Base-by-base conservation (phyloP, 805 yeast species). In the Isabelozyma gotoi region DNA sequence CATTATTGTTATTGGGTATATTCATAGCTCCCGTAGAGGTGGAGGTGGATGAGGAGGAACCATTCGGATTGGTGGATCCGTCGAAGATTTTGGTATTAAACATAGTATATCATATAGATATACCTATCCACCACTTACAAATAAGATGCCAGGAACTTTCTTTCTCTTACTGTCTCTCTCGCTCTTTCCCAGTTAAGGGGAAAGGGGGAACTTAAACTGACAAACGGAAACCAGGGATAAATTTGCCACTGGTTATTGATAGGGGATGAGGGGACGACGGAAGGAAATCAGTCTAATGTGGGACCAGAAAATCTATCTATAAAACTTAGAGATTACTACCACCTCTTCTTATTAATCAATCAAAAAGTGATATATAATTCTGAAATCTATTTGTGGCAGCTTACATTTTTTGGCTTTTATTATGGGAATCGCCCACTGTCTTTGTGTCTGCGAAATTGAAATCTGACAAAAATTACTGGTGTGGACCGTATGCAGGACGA, bases 81-180 rank as follows among this genome's bases (percentile, higher is more conserved):
- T 71, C 76, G 52, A 71, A 71, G 36, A 71, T 71, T 46, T 63
- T 58, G 37, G 76, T 70, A 50, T 71, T 71, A 45, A 71, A 71
- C 76, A 71, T 71, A 29, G 39, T 41, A 36, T 24, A 19, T 33
- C 18, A 11, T 19, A 24, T n/a, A 24, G 29, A 24, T 24, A 24
- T 24, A 24, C 29, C 33, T 32, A 24, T 38, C 27, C 31, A 15
- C 33, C 8, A 14, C 35, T 33, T 33, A 24, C 29, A 24, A 24
- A 24, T 24, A n/a, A n/a, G n/a, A n/a, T n/a, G n/a, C n/a, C n/a
- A n/a, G n/a, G n/a, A n/a, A n/a, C n/a, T n/a, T n/a, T n/a, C n/a
- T n/a, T n/a, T n/a, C n/a, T n/a, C n/a, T n/a, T n/a, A n/a, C n/a
- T n/a, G n/a, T n/a, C n/a, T n/a, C n/a, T n/a, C n/a, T n/a, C n/a